Evolutionary conservation across 106 monocot species (phyloP).

Genomic region (Acorus calamus): DNA sequence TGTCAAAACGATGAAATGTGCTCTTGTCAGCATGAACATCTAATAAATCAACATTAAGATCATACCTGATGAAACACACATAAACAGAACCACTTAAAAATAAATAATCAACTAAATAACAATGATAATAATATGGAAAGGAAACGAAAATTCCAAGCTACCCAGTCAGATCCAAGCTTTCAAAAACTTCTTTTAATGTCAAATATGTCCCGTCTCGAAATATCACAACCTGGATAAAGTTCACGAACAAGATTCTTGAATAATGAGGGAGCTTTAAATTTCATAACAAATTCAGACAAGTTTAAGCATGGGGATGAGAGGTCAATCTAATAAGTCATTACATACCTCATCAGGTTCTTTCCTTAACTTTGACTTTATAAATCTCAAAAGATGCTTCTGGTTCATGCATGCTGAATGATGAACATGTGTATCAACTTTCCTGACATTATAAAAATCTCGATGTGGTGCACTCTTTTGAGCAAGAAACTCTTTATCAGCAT

Average conservation of each 20-base stretch:
- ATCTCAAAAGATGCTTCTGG: slow-evolving; percentile 95
- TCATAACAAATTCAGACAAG: neutral
- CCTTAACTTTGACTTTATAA: slow-evolving; percentile 92
- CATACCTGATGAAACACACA: slow-evolving; percentile 44
- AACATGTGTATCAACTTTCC: slow-evolving; percentile 99
- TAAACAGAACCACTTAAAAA: neutral
- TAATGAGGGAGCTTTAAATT: neutral
- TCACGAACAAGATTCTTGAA: neutral
- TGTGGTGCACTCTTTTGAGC: slow-evolving; percentile 99
- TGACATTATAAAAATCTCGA: slow-evolving; percentile 98
- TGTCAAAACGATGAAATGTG: slow-evolving; percentile 99
- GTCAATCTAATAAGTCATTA: neutral
- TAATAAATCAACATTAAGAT: slow-evolving; percentile 90
- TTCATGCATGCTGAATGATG: slow-evolving; percentile 99
- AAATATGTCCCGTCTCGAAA: slow-evolving; percentile 97
- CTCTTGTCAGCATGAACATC: slow-evolving; percentile 99
- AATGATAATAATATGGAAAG: slow-evolving; percentile 1
- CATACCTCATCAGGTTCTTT: slow-evolving; percentile 97
- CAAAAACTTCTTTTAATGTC: slow-evolving; percentile 96
- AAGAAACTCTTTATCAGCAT: slow-evolving; percentile 92
- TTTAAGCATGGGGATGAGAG: neutral
- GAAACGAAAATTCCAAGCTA: slow-evolving; percentile 13
- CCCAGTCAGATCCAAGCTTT: slow-evolving; percentile 98
- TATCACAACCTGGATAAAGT: slow-evolving; percentile 72
- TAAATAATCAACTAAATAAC: neutral